These are phyloP conservation scores for Arthrobotrys pseudoclavata DNA, from an alignment of 2,329 filamentous ascomycete genomes.

Conservation along the genomic window DNA sequence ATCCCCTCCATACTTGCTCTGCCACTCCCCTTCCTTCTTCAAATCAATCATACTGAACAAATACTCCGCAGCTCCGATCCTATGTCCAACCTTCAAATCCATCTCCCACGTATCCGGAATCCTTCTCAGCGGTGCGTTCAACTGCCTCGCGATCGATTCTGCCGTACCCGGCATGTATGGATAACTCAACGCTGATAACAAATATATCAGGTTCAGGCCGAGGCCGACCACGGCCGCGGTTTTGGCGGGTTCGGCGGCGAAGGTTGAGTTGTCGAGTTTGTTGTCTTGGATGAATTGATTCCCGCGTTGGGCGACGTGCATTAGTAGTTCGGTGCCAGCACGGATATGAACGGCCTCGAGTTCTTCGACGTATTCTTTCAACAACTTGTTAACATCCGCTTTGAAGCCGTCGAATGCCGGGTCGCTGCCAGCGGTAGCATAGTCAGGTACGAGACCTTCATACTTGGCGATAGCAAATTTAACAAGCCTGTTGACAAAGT, in stretches of 20 bases:
- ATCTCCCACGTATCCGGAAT: constrained; percentile 79
- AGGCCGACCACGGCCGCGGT: constrained; percentile 77
- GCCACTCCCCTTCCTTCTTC: constrained; percentile 86
- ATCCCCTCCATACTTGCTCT: constrained; percentile 77
- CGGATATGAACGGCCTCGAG: constrained; percentile 80
- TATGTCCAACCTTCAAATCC: constrained; percentile 78
- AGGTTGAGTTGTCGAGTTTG: constrained; percentile 71
- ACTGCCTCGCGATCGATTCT: constrained; percentile 80
- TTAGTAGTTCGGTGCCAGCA: constrained; percentile 74
- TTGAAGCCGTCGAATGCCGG: constrained; percentile 66
- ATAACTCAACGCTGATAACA: constrained; percentile 81
- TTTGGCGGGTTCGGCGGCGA: constrained; percentile 71
- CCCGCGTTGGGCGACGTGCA: constrained; percentile 76
- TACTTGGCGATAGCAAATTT: constrained; percentile 84
- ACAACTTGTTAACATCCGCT: constrained; percentile 75
- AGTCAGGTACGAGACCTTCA: constrained; percentile 77
- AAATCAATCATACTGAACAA: constrained; percentile 86
- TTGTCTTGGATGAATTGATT: constrained; percentile 73
- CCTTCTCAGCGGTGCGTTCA: constrained; percentile 73
- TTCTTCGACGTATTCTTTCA: constrained; percentile 77
- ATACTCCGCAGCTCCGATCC: constrained; percentile 81
- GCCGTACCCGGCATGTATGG: constrained; percentile 89
- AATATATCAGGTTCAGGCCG: constrained; percentile 85
- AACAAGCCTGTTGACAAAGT: constrained; percentile 80
- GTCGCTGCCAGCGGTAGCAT: constrained; percentile 70